phyloP scores from a whole-genome alignment of 2,329 filamentous ascomycete genomes.

The Ophiosphaerella korrae region DNA sequence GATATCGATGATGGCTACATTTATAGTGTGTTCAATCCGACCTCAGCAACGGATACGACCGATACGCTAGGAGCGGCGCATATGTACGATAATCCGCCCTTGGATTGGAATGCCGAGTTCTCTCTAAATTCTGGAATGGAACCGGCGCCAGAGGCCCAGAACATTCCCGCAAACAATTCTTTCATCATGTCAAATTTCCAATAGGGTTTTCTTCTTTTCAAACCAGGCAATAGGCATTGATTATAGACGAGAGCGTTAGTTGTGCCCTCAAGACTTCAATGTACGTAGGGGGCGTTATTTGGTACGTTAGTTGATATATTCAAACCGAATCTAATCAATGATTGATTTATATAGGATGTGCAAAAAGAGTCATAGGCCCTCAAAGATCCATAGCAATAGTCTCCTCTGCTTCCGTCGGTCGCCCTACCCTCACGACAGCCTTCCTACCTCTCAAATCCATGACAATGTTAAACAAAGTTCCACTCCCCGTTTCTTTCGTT shows the following conservation, averaged over 20 bases:
- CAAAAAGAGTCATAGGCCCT: background rate
- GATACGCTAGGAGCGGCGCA: conserved; percentile 23
- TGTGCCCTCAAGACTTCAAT: background rate
- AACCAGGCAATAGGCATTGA: too few relatives aligned
- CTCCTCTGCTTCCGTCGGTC: conserved; percentile 38
- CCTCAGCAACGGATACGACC: conserved; percentile 24
- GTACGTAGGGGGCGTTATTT: background rate
- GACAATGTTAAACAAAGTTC: conserved; percentile 45
- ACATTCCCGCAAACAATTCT: too few relatives aligned
- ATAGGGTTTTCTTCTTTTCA: background rate
- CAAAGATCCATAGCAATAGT: conserved; percentile 24
- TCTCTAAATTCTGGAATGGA: conserved; percentile 32
- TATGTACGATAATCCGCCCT: conserved; percentile 31
- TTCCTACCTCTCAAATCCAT: conserved; percentile 43
- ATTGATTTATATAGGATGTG: background rate
- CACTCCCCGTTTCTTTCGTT: conserved; percentile 33
- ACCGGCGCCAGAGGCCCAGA: conserved; percentile 8
- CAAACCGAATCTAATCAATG: background rate
- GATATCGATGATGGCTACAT: conserved; percentile 36
- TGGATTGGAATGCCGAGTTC: conserved; percentile 43
- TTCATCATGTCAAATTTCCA: background rate
- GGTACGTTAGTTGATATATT: too few relatives aligned
- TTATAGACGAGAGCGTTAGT: background rate
- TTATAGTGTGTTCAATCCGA: conserved; percentile 38
- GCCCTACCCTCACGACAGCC: conserved; percentile 36